Evolutionary conservation across 2,329 filamentous ascomycete species (phyloP).

Genomic region (Neopestalotiopsis clavispora): DNA sequence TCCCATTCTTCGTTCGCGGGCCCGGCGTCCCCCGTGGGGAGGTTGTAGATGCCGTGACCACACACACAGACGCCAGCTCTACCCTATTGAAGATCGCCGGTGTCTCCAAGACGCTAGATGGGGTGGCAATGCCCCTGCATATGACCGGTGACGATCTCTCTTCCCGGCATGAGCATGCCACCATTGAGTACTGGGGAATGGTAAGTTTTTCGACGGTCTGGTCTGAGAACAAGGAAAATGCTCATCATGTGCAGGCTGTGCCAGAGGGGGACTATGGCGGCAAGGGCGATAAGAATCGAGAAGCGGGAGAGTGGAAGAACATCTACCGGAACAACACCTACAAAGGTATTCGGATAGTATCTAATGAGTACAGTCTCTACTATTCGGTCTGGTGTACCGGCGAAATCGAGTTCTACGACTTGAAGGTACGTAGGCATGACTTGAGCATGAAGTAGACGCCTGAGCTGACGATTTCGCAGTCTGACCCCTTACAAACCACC

Average conservation of each 20-base stretch:
- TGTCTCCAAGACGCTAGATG: conserved; percentile 53
- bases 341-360: conserved; percentile 61
- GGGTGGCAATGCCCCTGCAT: conserved; percentile 48
- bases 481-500: conserved; percentile 56
- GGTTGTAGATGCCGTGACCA: conserved; percentile 50
- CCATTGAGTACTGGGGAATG: conserved; percentile 57
- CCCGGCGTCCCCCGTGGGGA: conserved; percentile 54
- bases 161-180: conserved; percentile 37
- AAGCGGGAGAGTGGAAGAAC: not conserved
- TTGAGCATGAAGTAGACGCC: not conserved
- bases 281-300: not conserved
- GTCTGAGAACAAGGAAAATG: not conserved
- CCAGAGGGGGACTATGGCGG: conserved; percentile 1
- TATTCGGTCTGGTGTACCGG: conserved; percentile 74
- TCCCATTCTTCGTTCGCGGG: conserved; percentile 65
- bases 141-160: conserved; percentile 18
- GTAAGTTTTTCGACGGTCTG: not conserved
- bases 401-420: conserved; percentile 69
- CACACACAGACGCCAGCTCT: conserved; percentile 60
- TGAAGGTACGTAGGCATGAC: conserved; percentile 47
- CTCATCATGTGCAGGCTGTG: not conserved
- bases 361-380: conserved; percentile 61
- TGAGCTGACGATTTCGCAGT: conserved; percentile 33
- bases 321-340: conserved; percentile 57
- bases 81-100: conserved; percentile 51